phyloP scores from a whole-genome alignment of 352 stramenopile genomes.

The Phytophthora syringae region DNA sequence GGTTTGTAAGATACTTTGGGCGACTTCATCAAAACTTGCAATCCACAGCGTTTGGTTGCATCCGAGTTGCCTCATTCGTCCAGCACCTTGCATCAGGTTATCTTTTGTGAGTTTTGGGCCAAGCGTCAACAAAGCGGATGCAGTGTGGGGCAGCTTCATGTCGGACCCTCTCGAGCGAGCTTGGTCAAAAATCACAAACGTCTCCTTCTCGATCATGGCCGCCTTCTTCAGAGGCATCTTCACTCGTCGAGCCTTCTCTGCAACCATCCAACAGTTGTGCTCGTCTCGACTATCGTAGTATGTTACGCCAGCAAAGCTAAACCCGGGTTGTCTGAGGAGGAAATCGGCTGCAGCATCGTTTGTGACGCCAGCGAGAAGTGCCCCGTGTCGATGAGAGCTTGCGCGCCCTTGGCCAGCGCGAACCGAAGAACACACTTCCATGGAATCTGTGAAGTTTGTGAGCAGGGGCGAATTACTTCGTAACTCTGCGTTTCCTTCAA shows the following conservation, averaged over 20 bases:
- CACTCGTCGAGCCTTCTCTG: slow-evolving; percentile 57
- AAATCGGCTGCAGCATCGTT: slow-evolving; percentile 59
- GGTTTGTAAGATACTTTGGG: slow-evolving; percentile 44
- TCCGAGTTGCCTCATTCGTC: slow-evolving; percentile 84
- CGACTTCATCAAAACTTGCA: slow-evolving; percentile 72
- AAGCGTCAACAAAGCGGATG: slow-evolving; percentile 82
- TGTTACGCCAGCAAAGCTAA: slow-evolving; percentile 66
- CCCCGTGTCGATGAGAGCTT: slow-evolving; percentile 90
- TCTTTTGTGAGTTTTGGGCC: slow-evolving; percentile 90
- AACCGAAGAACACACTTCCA: slow-evolving; percentile 59
- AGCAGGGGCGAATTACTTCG: slow-evolving; percentile 29
- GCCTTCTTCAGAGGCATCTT: slow-evolving; percentile 63
- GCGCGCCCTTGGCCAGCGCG: slow-evolving; percentile 42
- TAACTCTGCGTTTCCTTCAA: slow-evolving; percentile 45
- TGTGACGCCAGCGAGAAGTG: slow-evolving; percentile 73
- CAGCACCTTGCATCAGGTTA: slow-evolving; percentile 94
- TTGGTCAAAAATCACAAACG: slow-evolving; percentile 94
- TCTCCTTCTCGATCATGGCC: slow-evolving; percentile 77
- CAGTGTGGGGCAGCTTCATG: slow-evolving; percentile 84
- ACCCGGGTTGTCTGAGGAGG: slow-evolving; percentile 39
- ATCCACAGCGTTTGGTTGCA: slow-evolving; percentile 75
- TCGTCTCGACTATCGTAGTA: slow-evolving; percentile 76
- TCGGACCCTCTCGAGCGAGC: slow-evolving; percentile 87
- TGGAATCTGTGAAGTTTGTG: slow-evolving; percentile 7
- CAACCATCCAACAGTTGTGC: slow-evolving; percentile 78